These are phyloP conservation scores for Cladosporium velox DNA, from an alignment of 2,329 filamentous ascomycete species.

Conservation along the genomic window DNA sequence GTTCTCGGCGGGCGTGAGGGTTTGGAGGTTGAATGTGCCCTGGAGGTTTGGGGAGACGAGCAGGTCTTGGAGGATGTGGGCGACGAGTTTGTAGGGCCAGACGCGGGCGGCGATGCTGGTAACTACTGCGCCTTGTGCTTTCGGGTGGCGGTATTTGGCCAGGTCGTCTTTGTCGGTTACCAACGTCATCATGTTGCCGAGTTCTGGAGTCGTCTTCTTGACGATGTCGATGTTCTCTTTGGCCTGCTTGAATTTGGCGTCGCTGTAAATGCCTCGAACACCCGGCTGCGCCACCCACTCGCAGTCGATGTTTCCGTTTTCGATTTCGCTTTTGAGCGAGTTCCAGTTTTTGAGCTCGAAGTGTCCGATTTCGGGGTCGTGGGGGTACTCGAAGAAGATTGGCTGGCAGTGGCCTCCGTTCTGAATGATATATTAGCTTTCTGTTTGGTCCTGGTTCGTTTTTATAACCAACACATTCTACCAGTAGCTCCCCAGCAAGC, in stretches of 20 bases:
- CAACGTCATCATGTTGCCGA: slow-evolving; percentile 50
- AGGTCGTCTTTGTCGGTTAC: slow-evolving; percentile 49
- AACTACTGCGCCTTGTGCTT: slow-evolving; percentile 64
- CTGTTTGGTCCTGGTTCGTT: neutral
- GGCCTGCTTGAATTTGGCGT: slow-evolving; percentile 57
- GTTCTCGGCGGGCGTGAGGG: slow-evolving; percentile 62
- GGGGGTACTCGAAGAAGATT: slow-evolving; percentile 61
- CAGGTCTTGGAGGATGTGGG: slow-evolving; percentile 67
- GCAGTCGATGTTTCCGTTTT: slow-evolving; percentile 62
- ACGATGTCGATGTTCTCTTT: slow-evolving; percentile 55
- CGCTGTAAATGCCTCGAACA: slow-evolving; percentile 64
- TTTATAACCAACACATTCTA: slow-evolving; percentile 55
- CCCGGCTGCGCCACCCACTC: slow-evolving; percentile 67
- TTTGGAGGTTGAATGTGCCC: slow-evolving; percentile 69
- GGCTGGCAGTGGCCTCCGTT: slow-evolving; percentile 71
- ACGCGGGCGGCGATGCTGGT: slow-evolving; percentile 67
- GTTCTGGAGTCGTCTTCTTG: slow-evolving; percentile 55
- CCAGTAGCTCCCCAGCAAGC: slow-evolving; percentile 83
- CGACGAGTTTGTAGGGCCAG: slow-evolving; percentile 84
- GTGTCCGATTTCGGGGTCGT: slow-evolving; percentile 57
- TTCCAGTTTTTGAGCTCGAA: slow-evolving; percentile 73
- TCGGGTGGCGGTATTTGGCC: slow-evolving; percentile 53
- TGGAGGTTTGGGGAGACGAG: slow-evolving; percentile 39
- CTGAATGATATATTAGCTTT: slow-evolving; percentile 22
- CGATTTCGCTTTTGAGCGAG: slow-evolving; percentile 60